A percentile compares a stretch with the other conserved stretches of the same genome.
phyloP scores from a whole-genome alignment of 2,329 filamentous ascomycete species.

The Fusarium sp. region DNA sequence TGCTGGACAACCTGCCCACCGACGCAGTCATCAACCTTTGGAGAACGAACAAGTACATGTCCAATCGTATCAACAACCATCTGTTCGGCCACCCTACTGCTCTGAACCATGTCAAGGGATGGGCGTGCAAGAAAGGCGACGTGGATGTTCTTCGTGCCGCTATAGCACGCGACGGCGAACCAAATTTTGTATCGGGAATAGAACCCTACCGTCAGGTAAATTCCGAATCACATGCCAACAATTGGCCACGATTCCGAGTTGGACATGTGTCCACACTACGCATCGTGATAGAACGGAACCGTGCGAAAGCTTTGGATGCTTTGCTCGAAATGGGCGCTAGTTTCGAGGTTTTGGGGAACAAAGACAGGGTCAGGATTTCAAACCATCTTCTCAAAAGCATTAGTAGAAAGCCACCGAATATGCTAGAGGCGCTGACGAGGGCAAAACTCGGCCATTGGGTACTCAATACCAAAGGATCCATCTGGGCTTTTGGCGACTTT shows the following conservation, averaged over 20 bases:
- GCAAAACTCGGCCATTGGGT: too few relatives aligned
- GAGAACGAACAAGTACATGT: neutral
- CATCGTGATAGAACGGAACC: fast-evolving
- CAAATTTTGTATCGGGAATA: neutral
- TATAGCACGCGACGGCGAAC: neutral
- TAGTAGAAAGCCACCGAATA: too few relatives aligned
- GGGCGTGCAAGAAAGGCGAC: neutral
- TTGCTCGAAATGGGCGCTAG: neutral
- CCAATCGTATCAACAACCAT: neutral
- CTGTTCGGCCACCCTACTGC: neutral
- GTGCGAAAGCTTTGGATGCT: neutral
- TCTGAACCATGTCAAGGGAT: neutral
- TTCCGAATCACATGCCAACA: too few relatives aligned
- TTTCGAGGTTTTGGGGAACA: neutral
- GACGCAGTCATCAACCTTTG: neutral
- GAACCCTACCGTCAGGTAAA: too few relatives aligned
- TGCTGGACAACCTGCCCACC: neutral
- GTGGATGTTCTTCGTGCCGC: neutral
- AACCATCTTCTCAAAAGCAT: neutral
- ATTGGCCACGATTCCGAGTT: too few relatives aligned
- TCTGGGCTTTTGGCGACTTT: neutral
- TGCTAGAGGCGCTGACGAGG: too few relatives aligned
- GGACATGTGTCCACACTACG: neutral
- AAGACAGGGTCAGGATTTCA: neutral
- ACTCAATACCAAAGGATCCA: too few relatives aligned